Evolutionary conservation across 371 early-diverging fungal genomes (phyloP), one percentile per base, ranked within the genome.

Genomic region (Mucor indicus): DNA sequence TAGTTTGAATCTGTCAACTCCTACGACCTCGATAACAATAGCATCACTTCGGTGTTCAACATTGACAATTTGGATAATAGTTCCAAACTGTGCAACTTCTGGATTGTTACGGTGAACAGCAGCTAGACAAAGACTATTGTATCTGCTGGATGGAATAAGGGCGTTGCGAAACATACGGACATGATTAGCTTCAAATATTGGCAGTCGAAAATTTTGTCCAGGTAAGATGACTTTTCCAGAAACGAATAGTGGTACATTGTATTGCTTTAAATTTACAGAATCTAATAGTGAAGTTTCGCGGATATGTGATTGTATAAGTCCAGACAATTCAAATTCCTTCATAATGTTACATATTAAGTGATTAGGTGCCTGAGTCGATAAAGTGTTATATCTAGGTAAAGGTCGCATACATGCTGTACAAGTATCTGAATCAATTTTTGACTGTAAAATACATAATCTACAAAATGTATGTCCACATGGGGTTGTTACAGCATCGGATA

Each of bases 391-490:
- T 45, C 53, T 56, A 15, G 62, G 62, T 22, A 62, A 38, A 31
- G 62, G 62, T 2, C 57, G 62, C 13, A 15, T 29, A 15, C 62
- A 62, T 17, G 38, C 21, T 9, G 19, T 12, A 23, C 62, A 62
- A 12, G 36, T n/a, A n/a, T n/a, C n/a, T n/a, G n/a, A n/a, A n/a
- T n/a, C n/a, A n/a, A n/a, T 29, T n/a, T 60, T 60, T 10, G 37
- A 42, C 31, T 48, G 46, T 29, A 60, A 43, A 20, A 60, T 12
- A 24, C 60, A 60, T 7, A 55, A 33, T 47, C 55, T 50, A 35
- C 62, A 62, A 19, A 56, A 62, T 2, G 62, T 62, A 22, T 62
- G 57, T 16, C 62, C 62, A 33, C 62, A 62, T 21, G 52, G 57
- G 20, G 53, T 53, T 10, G 62, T 62, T 17, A 45, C 48, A 15